Evolutionary conservation across 805 yeast species (phyloP).

Genomic region (Yamadazyma takamatsuzukensis): DNA sequence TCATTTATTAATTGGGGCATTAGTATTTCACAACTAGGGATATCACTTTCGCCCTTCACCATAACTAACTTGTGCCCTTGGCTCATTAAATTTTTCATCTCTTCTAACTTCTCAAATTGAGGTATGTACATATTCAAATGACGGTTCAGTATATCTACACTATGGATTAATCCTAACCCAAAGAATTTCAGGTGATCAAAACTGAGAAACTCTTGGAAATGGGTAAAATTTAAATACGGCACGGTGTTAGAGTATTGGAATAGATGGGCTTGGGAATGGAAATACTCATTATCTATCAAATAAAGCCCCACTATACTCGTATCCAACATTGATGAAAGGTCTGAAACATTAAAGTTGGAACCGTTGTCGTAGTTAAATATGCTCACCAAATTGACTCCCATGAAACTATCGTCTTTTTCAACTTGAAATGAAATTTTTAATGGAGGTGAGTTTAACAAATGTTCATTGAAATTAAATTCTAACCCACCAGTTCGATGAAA

Average conservation of each 20-base stretch:
- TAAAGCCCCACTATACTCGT: conserved; percentile 40
- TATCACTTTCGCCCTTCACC: conserved; percentile 60
- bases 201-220: conserved; percentile 11
- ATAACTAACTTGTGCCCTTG: conserved; percentile 37
- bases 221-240: conserved; percentile 16
- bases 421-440: conserved; percentile 24
- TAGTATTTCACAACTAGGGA: conserved; percentile 57
- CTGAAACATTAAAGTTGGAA: conserved; percentile 17
- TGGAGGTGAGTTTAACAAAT: conserved; percentile 23
- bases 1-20: conserved; percentile 21
- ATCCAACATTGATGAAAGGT: conserved; percentile 32
- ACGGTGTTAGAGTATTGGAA: conserved; percentile 14
- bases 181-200: conserved; percentile 23
- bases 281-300: conserved; percentile 21
- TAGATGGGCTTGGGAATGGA: conserved; percentile 19
- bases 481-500: conserved; percentile 41
- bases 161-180: conserved; percentile 65
- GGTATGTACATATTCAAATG: conserved; percentile 60
- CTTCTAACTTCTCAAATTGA: conserved; percentile 7
- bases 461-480: conserved; percentile 20
- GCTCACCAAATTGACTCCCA: conserved; percentile 24
- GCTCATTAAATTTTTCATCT: conserved; percentile 13
- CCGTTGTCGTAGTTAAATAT: conserved; percentile 19
- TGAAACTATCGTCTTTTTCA: conserved; percentile 3
- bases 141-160: conserved; percentile 41